Percentiles rank a stretch among this genome's conserved stretches.
These are phyloP conservation scores for Lasiosphaeria miniovina DNA, from an alignment of 495 filamentous ascomycete species.

Conservation along the genomic window DNA sequence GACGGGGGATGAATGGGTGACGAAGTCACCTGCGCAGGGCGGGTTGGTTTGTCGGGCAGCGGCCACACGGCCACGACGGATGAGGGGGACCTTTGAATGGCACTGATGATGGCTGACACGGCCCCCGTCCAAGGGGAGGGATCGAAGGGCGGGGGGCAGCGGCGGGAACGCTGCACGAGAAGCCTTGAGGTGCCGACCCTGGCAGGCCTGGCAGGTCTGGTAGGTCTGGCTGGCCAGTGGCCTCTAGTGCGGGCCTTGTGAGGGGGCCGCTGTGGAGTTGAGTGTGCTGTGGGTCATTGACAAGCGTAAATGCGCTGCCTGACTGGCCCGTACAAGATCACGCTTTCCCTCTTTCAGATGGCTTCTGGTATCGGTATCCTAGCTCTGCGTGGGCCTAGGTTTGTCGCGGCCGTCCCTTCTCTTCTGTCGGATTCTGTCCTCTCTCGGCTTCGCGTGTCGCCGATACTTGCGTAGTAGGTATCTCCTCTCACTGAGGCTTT, in stretches of 20 bases:
- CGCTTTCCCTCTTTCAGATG: slow-evolving; percentile 24
- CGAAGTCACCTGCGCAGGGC: slow-evolving; percentile 21
- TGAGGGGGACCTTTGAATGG: slow-evolving; percentile 14
- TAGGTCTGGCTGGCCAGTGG: background rate
- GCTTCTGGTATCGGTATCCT: slow-evolving; percentile 32
- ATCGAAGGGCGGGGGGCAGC: slow-evolving; percentile 1
- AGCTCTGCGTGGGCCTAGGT: slow-evolving; percentile 8
- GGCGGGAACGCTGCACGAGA: slow-evolving; percentile 3
- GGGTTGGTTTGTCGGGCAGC: slow-evolving; percentile 25
- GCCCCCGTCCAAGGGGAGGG: slow-evolving; percentile 7
- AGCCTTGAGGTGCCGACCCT: slow-evolving; percentile 7
- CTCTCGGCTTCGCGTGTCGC: slow-evolving; percentile 18
- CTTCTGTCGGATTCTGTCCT: slow-evolving; percentile 33
- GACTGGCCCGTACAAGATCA: slow-evolving; percentile 14
- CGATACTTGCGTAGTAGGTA: slow-evolving; percentile 19
- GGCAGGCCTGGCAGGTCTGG: background rate
- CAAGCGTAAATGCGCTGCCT: background rate
- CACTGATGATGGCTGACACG: slow-evolving; percentile 13
- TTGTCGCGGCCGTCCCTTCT: slow-evolving; percentile 21
- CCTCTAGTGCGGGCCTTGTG: slow-evolving; percentile 8
- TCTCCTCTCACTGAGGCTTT: too few species aligned
- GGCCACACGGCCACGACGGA: slow-evolving; percentile 24
- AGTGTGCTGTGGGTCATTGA: slow-evolving; percentile 12
- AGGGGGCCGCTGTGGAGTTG: slow-evolving; percentile 2
- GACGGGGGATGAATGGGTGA: slow-evolving; percentile 23